Base-by-base conservation (phyloP, 345 rosid genomes). In the Alliaria petiolata region DNA sequence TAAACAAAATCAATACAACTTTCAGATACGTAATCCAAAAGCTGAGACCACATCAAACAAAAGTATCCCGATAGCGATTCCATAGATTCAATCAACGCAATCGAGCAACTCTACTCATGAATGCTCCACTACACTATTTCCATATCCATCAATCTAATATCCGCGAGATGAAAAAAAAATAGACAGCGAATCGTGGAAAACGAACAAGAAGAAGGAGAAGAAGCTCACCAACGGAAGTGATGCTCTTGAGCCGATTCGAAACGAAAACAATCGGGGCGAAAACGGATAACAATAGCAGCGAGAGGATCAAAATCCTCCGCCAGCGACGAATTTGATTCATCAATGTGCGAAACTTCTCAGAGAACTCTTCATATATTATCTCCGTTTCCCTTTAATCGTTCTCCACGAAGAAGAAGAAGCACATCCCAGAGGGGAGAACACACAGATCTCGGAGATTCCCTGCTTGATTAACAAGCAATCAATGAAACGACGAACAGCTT, bases 271-370 rank as follows among this genome's bases (percentile, higher is more conserved):
- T 58, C 13, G 98, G 98, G 78, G 97, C 85, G 51, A 91, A 36
- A 3, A 91, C 91, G 58, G 92, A 87, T 59, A 85, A 72, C 67
- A 80, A 79, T 19, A 93, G 89, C 74, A 89, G 52, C 44, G 83
- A 81, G 89, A 93, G 95, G 97, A 89, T 82, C 64, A 83, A 12
- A 65, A 84, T 85, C 97, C 97, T 89, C 96, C 82, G 87, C 85
- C 86, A 78, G 65, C 81, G 88, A 75, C 76, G 89, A 45, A 69
- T 16, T 81, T 80, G 87, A 86, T 81, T 89, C 98, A 87, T 93
- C 86, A 78, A 86, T 76, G 78, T 33, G 59, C 57, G 67, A 68
- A 59, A 44, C 22, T 49, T 70, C 75, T 73, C 65, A 36, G 69
- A 46, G 31, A 62, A 34, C 55, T 0, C 69, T 49, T 65, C 65